Evolutionary conservation across 2,329 filamentous ascomycete genomes (phyloP).

Genomic region (Pseudogymnoascus sp.): DNA sequence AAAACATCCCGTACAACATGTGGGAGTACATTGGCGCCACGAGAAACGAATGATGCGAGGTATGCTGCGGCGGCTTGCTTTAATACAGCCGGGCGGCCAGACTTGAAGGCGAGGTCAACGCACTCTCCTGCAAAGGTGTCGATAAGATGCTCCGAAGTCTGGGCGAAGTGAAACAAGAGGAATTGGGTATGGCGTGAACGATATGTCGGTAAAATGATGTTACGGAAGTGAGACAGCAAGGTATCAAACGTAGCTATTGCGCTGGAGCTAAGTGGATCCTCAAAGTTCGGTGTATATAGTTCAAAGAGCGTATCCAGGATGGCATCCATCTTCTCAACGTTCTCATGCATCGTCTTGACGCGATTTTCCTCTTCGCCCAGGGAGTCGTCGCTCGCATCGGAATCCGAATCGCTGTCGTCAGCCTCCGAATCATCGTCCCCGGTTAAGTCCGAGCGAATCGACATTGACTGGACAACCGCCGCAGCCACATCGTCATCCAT

Average conservation of each 20-base stretch:
- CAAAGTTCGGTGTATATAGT: slow-evolving; percentile 69
- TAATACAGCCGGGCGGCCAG: slow-evolving; percentile 56
- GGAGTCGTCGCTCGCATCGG: slow-evolving; percentile 63
- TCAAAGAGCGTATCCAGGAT: slow-evolving; percentile 83
- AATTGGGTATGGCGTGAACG: slow-evolving; percentile 93
- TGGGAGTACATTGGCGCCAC: slow-evolving; percentile 72
- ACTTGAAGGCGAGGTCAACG: slow-evolving; percentile 61
- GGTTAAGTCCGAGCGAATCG: slow-evolving; percentile 29
- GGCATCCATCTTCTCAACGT: slow-evolving; percentile 83
- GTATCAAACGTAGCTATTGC: slow-evolving; percentile 69
- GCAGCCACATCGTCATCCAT: slow-evolving; percentile 82
- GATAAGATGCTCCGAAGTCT: slow-evolving; percentile 68
- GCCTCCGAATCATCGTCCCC: slow-evolving; percentile 42
- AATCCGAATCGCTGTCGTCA: slow-evolving; percentile 61
- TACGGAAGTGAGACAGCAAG: slow-evolving; percentile 77
- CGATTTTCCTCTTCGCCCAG: slow-evolving; percentile 55
- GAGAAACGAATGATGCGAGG: slow-evolving; percentile 86
- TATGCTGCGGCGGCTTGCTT: slow-evolving; percentile 86
- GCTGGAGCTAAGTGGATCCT: slow-evolving; percentile 57
- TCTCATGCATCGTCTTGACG: slow-evolving; percentile 67
- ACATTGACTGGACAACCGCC: slow-evolving; percentile 54
- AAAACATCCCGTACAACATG: slow-evolving; percentile 77
- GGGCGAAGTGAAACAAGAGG: slow-evolving; percentile 89
- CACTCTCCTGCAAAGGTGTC: slow-evolving; percentile 78
- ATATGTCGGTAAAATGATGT: slow-evolving; percentile 82